Evolutionary conservation across 139 green algal genomes (phyloP), one percentile per base, ranked within the genome.

Genomic region (Monoraphidium neglectum): DNA sequence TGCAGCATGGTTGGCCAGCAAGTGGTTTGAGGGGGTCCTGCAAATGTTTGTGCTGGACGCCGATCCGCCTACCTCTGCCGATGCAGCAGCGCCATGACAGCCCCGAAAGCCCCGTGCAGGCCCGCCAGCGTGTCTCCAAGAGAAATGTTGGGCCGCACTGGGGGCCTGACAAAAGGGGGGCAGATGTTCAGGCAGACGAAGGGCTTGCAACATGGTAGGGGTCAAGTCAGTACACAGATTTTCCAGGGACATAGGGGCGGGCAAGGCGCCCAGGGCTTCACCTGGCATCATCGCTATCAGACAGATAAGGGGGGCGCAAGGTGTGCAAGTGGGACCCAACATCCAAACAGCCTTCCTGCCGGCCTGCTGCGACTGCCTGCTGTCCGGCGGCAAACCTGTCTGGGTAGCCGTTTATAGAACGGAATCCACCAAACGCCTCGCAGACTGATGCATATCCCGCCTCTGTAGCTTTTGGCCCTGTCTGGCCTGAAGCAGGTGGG

Each of bases 81-180:
- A 66, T 94, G 89, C 67, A 93, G 77, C 63, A 96, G 82, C 18
- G 90, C 90, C 90, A 96, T 93, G 23, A 94, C 86, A 2, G 83
- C 81, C 23, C 91, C 91, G 77, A 96, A 93, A 0, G 91, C 91
- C 5, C 82, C 91, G 68, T 96, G 90, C 76, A 96, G 77, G 4
- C 91, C 90, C 32, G 83, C 78, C 51, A 84, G 83, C 35, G 81
- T 86, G 62, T 70, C 62, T 43, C 62, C 62, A n/a, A 70, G 35
- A 5, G 13, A 46, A 23, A 46, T 46, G 35, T 70, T 70, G 35
- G 33, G 62, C 35, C 67, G 67, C 24, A 59, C 43, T 8, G 67
- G 67, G 5, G 67, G 37, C 21, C 43, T 51, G 43, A 12, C 8
- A 21, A 21, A 21, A n/a, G n/a, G n/a, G n/a, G n/a, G n/a, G n/a